Base-by-base conservation (phyloP, 106 monocot genomes). In the Platanthera guangdongensis region DNA sequence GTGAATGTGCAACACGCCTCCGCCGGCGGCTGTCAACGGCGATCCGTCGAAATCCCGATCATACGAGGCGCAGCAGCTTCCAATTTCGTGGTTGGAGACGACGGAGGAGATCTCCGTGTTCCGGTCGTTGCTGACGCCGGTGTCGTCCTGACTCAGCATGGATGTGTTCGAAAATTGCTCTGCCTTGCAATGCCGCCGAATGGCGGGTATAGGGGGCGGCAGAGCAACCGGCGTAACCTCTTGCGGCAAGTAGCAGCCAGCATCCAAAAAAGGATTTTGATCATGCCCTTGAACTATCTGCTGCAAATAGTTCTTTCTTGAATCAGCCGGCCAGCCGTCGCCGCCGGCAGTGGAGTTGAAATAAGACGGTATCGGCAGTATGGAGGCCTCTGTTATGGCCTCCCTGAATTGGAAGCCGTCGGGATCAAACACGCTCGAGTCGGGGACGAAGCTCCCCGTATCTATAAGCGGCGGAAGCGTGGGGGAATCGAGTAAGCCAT, bases 101-200 rank as follows among this genome's bases (percentile, higher is more conserved):
- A 65, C 85, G 11, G 89, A 93, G 0, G 94, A 94, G 72, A 87
- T 94, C 82, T 90, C 90, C 4, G 70, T 48, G 70, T 70, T 45
- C 0, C n/a, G 70, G 47, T 70, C 72, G 21, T 82, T 83, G 82
- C 94, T 94, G 49, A 88, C 47, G 47, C 90, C 86, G 5, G 94
- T 90, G 73, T 94, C 90, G 73, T 94, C 90, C 51, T 83, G 88
- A 85, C 90, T 86, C 46, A 87, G 73, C 78, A 90, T 76, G 11
- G 90, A 87, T 48, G 78, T 76, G 77, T 85, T 87, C 0, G 86
- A 82, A 30, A 75, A 55, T 77, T 90, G 93, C 80, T 90, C 90
- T 30, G 57, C 77, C 83, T 88, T 94, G 82, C 87, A 82, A 50
- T 81, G 82, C 74, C 50, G 81, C 70, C 16, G 50, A 7, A 72